Evolutionary conservation across 2,329 filamentous ascomycete genomes (phyloP).

Genomic region (Aspergillus sojae): DNA sequence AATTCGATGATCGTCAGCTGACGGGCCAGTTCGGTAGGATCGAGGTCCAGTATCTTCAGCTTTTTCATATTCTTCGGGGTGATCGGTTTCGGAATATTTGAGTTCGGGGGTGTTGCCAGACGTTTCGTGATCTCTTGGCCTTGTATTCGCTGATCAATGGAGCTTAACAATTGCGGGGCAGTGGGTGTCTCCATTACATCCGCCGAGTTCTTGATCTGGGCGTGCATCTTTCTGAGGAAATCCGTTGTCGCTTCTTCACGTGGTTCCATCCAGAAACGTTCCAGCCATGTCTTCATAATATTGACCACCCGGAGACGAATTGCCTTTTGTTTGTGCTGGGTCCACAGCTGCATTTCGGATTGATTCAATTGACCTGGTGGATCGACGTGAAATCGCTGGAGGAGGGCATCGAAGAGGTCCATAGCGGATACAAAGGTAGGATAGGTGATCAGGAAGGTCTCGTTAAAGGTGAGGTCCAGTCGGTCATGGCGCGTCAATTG

Average conservation of each 20-base stretch:
- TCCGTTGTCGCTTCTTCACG: slow-evolving; percentile 65
- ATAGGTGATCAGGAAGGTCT: slow-evolving; percentile 92
- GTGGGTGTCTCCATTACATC: slow-evolving; percentile 15
- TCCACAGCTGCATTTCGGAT: slow-evolving; percentile 42
- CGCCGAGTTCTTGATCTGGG: slow-evolving; percentile 63
- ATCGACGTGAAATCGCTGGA: slow-evolving; percentile 63
- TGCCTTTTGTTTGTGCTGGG: slow-evolving; percentile 83
- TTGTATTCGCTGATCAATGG: slow-evolving; percentile 79
- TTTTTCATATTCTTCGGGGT: slow-evolving; percentile 98
- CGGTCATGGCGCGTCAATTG: slow-evolving; percentile 91
- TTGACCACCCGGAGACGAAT: slow-evolving; percentile 92
- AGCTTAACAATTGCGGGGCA: slow-evolving; percentile 74
- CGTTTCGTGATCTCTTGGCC: slow-evolving; percentile 82
- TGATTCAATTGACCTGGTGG: not conserved
- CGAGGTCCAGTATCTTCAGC: slow-evolving; percentile 92
- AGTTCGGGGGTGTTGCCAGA: slow-evolving; percentile 77
- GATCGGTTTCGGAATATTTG: slow-evolving; percentile 79
- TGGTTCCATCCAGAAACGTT: slow-evolving; percentile 95
- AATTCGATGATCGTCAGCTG: slow-evolving; percentile 95
- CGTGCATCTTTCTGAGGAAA: slow-evolving; percentile 78
- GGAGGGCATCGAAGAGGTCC: slow-evolving; percentile 84
- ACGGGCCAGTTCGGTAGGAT: slow-evolving; percentile 86
- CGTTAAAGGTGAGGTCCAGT: slow-evolving; percentile 88
- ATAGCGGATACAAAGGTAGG: slow-evolving; percentile 83
- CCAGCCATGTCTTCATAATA: slow-evolving; percentile 94